These are phyloP conservation scores for Podila minutissima DNA, from an alignment of 192 early-diverging fungal genomes.

Conservation along the genomic window DNA sequence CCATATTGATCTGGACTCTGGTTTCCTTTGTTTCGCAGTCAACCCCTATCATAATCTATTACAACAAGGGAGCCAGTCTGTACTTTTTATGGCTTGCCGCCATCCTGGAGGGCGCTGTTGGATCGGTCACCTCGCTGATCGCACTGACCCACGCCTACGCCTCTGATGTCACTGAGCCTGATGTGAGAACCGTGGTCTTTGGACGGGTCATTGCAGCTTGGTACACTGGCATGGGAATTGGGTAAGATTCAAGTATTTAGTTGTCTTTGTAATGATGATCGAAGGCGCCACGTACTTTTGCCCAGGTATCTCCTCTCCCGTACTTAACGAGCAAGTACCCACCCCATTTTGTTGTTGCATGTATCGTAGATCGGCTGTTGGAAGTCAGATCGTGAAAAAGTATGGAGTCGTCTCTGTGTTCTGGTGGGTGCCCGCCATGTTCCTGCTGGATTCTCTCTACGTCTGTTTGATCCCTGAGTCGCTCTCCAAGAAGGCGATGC, in stretches of 20 bases:
- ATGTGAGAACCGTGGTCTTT: constrained; percentile 38
- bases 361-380: constrained; percentile 13
- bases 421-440: constrained; percentile 8
- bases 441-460: constrained; percentile 10
- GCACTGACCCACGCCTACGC: constrained; percentile 31
- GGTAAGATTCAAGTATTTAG: constrained; percentile 13
- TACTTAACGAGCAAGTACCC: neutral
- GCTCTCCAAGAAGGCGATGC: constrained; percentile 1
- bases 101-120: constrained; percentile 25
- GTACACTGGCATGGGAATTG: constrained; percentile 32
- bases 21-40: neutral
- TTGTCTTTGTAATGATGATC: neutral
- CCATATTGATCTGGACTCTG: constrained; percentile 18
- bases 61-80: constrained; percentile 21
- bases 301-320: neutral
- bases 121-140: constrained; percentile 13
- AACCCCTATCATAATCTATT: constrained; percentile 20
- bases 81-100: constrained; percentile 19
- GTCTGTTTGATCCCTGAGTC: constrained; percentile 34
- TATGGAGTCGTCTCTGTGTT: constrained; percentile 28
- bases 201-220: constrained; percentile 20
- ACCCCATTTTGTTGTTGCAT: neutral
- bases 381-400: constrained; percentile 7
- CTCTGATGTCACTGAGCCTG: constrained; percentile 21
- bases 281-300: neutral